A percentile compares a stretch with the other conserved stretches of the same genome.
Conservation (phyloP, 1,284 basidiomycete genomes). For the Puccinia coronata region DNA sequence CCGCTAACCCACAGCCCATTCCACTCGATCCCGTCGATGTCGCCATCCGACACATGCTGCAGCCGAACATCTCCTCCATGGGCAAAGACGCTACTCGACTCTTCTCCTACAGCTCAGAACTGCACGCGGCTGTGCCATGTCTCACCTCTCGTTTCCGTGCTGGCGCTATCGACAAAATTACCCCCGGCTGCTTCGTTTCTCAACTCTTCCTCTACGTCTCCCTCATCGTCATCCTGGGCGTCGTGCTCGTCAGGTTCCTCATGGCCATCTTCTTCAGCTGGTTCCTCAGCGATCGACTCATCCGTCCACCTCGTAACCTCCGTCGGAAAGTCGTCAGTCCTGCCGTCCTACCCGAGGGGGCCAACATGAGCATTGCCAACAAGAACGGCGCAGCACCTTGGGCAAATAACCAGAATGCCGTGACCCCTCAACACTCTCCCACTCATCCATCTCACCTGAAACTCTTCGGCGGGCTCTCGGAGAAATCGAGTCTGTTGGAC, state of each 20-base stretch:
- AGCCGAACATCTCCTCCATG: constrained; percentile 60
- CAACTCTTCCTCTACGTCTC: constrained; percentile 87
- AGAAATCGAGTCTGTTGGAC: constrained; percentile 42
- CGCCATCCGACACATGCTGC: constrained; percentile 75
- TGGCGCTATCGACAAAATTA: constrained; percentile 93
- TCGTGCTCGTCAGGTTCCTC: constrained; percentile 85
- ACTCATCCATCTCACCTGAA: constrained; percentile 44
- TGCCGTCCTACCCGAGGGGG: constrained; percentile 92
- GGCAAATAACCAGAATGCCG: constrained; percentile 58
- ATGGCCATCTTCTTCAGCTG: constrained; percentile 98
- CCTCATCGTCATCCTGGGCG: constrained; percentile 82
- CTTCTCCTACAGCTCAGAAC: constrained; percentile 72
- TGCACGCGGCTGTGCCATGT: constrained; percentile 73
- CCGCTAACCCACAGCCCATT: constrained; percentile 68
- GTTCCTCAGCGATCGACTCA: constrained; percentile 81
- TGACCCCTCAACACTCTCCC: not conserved
- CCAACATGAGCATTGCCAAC: constrained; percentile 85
- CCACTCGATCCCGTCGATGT: constrained; percentile 75
- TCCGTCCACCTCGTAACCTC: constrained; percentile 72
- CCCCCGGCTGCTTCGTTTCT: constrained; percentile 91
- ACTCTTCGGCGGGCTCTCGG: constrained; percentile 56
- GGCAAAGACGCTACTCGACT: constrained; percentile 87
- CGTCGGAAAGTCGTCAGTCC: constrained; percentile 79
- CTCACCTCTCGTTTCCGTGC: constrained; percentile 81
- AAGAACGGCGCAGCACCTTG: constrained; percentile 88